Evolutionary conservation across 345 rosid genomes (phyloP), one percentile per base, ranked within the genome.

Genomic region (Sisymbrium irio): DNA sequence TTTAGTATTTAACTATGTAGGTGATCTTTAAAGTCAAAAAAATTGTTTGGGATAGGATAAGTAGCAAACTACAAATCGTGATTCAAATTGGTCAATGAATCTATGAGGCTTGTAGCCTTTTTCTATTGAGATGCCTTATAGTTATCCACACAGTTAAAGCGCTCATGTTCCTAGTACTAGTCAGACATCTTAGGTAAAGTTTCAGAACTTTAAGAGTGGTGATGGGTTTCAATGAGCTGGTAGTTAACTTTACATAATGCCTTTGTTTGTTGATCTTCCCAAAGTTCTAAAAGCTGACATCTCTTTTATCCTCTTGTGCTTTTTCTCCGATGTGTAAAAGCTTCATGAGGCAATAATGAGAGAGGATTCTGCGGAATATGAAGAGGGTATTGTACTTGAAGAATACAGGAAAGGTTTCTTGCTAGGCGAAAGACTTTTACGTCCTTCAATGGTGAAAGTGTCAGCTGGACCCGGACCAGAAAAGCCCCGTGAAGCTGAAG

Each of bases 381-480:
- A 88, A 80, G 97, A 95, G 70, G 96, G 97, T 25, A 78, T 84
- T 32, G 74, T 95, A 60, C 78, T 95, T n/a, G 85, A 89, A 76
- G 97, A 95, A 79, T 95, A 71, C 68, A 91, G 92, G 61, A 88
- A 86, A 79, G 97, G 99, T 19, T 95, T 87, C 83, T 80, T 82
- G 82, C 84, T 94, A 1, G 97, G 96, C 0, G 95, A 91, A 30
- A 84, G 95, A 82, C 92, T 94, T 17, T 55, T 94, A 79, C 92
- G 99, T 19, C 96, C 97, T 18, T 82, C 99, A 18, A 94, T 94
- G 99, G 99, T 91, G 76, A 88, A 94, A 80, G 99, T 94, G 36
- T 94, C 99, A 0, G 92, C 99, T n/a, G 97, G 97, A 74, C 97
- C 97, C 1, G 97, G 97, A 35, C 97, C 96, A 35, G 88, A 78